phyloP scores from a whole-genome alignment of 148 eudicot genomes.

The Chenopodium album region DNA sequence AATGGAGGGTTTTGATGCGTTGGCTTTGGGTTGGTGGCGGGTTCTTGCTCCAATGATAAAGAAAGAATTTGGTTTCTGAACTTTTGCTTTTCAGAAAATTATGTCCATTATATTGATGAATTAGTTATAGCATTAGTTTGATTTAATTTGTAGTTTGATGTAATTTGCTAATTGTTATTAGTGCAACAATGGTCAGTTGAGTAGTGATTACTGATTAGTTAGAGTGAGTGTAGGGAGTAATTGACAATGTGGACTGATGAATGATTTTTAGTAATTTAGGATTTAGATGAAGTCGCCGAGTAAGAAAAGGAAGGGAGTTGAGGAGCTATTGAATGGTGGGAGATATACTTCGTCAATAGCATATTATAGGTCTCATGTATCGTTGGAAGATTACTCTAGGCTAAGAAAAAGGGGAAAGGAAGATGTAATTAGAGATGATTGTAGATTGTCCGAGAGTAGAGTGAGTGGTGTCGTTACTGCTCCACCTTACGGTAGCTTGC shows the following conservation, averaged over 20 bases:
- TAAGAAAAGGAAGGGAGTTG: slow-evolving; percentile 75
- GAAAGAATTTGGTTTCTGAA: neutral
- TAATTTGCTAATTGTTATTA: slow-evolving; percentile 11
- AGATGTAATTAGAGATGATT: slow-evolving; percentile 28
- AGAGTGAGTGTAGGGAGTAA: slow-evolving; percentile 15
- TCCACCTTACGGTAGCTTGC: slow-evolving; percentile 48
- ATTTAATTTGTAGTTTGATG: slow-evolving; percentile 6
- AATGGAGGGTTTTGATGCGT: slow-evolving; percentile 23
- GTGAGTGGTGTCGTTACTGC: slow-evolving; percentile 61
- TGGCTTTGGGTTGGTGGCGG: slow-evolving; percentile 25
- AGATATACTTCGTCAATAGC: slow-evolving; percentile 21
- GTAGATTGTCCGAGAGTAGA: slow-evolving; percentile 33
- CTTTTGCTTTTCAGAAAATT: neutral
- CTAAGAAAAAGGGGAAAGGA: slow-evolving; percentile 60
- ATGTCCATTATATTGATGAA: neutral
- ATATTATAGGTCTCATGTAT: slow-evolving; percentile 44
- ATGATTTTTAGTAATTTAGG: slow-evolving; percentile 9
- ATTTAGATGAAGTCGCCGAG: slow-evolving; percentile 54
- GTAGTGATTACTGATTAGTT: slow-evolving; percentile 10
- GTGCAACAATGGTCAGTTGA: slow-evolving; percentile 1
- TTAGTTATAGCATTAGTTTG: slow-evolving; percentile 8
- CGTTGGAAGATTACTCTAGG: slow-evolving; percentile 60
- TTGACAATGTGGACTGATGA: slow-evolving; percentile 12
- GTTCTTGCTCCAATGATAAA: slow-evolving; percentile 17
- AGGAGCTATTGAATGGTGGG: slow-evolving; percentile 26